Evolutionary conservation across 768 basidiomycete species (phyloP).

Genomic region (Phanerodontia chrysosporium): DNA sequence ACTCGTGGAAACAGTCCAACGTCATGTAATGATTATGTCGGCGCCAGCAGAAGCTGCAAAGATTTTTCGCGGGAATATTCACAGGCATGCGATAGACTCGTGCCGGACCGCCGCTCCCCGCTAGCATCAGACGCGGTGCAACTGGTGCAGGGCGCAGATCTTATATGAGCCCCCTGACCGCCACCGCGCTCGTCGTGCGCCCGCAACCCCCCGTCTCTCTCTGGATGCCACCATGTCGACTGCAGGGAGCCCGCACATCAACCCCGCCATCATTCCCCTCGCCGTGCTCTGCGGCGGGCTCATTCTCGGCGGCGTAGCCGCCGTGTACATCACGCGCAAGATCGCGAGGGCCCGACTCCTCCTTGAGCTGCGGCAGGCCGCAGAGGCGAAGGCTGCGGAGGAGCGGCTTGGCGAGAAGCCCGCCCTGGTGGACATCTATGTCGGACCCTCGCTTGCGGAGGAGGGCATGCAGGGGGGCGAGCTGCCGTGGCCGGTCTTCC

Average conservation of each 20-base stretch:
- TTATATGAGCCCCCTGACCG: background rate
- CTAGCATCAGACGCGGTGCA: background rate
- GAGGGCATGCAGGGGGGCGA: too few species aligned
- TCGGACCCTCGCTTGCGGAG: background rate
- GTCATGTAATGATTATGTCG: background rate
- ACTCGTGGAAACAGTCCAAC: background rate
- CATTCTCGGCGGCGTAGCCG: slow-evolving; percentile 10
- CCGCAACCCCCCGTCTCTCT: background rate
- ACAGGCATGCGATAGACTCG: background rate
- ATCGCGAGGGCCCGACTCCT: slow-evolving; percentile 3
- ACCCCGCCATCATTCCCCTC: slow-evolving; percentile 11
- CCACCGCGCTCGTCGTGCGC: background rate
- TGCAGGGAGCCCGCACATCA: background rate
- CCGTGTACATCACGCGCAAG: slow-evolving; percentile 6
- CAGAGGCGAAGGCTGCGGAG: slow-evolving; percentile 2
- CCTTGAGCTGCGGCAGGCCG: background rate
- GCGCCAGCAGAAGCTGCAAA: background rate
- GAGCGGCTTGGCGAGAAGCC: slow-evolving; percentile 1
- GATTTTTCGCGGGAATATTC: background rate
- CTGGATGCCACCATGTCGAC: background rate
- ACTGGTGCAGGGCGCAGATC: background rate
- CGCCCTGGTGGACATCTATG: slow-evolving; percentile 8
- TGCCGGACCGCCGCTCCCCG: background rate
- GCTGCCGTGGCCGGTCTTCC: slow-evolving; percentile 1
- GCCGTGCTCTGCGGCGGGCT: slow-evolving; percentile 10